phyloP scores from a whole-genome alignment of 2,329 filamentous ascomycete genomes.

The Ceratocystis diversiconidia region DNA sequence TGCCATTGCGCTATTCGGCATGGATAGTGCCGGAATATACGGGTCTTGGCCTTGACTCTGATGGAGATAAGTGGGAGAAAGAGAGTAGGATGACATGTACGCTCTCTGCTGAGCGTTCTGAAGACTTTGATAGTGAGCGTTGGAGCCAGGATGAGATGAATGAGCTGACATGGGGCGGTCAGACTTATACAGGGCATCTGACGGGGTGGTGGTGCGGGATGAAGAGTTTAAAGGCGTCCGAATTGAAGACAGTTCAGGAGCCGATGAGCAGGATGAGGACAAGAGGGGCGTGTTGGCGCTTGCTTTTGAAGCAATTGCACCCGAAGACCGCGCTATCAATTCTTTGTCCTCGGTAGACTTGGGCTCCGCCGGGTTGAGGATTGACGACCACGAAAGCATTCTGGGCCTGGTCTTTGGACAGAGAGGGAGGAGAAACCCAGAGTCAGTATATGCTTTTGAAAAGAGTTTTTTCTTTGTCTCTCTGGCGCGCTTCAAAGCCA shows the following conservation, averaged over 20 bases:
- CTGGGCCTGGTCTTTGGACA: not conserved
- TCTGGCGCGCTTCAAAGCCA: not conserved
- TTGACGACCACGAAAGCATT: constrained; percentile 51
- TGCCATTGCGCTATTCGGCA: not conserved
- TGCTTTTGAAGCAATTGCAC: not conserved
- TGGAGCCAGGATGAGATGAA: not conserved
- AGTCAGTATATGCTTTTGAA: not conserved
- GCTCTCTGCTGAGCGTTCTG: no score
- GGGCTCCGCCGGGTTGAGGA: constrained; percentile 48
- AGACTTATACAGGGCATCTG: not conserved
- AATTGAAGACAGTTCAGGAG: not conserved
- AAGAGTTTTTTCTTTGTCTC: not conserved
- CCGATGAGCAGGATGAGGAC: not conserved
- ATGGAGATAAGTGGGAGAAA: not conserved
- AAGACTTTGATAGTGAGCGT: not conserved
- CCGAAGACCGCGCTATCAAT: not conserved
- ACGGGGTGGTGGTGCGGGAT: not conserved
- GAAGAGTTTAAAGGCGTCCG: not conserved
- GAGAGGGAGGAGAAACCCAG: not conserved
- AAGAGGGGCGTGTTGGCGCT: not conserved
- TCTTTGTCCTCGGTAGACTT: constrained; percentile 24
- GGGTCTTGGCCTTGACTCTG: not conserved
- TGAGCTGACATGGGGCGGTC: not conserved
- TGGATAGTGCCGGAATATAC: not conserved
- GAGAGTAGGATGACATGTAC: not conserved